A percentile compares a stretch with the other conserved stretches of the same genome.
These are phyloP conservation scores for Penicillium steckii DNA, from an alignment of 495 filamentous ascomycete genomes.

Conservation along the genomic window DNA sequence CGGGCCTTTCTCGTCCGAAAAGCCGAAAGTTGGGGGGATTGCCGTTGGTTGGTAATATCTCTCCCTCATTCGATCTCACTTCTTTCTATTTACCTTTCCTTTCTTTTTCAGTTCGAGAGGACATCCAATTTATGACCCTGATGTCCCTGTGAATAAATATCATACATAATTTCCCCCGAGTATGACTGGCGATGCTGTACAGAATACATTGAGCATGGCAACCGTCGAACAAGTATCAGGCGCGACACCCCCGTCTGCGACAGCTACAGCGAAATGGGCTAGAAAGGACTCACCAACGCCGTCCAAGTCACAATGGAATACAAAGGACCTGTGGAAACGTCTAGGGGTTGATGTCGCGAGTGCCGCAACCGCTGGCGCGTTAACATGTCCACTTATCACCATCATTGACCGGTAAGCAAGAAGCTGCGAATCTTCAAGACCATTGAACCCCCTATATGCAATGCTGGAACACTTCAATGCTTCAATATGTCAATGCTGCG, in stretches of 20 bases:
- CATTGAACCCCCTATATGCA: too few relatives aligned
- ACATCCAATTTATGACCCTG: too few relatives aligned
- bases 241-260: background rate
- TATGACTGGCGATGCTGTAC: conserved; percentile 35
- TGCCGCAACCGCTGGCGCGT: conserved; percentile 72
- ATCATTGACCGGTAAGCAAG: conserved; percentile 80
- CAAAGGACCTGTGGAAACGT: conserved; percentile 64
- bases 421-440: too few relatives aligned
- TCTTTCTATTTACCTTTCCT: background rate
- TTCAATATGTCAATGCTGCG: background rate
- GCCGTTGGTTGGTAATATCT: conserved; percentile 20
- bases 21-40: background rate
- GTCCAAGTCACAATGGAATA: conserved; percentile 63
- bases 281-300: background rate
- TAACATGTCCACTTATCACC: conserved; percentile 84
- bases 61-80: conserved; percentile 7
- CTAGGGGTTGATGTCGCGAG: conserved; percentile 71
- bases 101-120: background rate
- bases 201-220: conserved; percentile 29
- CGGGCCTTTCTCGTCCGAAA: conserved; percentile 36
- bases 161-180: too few relatives aligned
- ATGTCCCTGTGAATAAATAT: too few relatives aligned
- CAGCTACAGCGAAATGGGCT: background rate
- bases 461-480: too few relatives aligned
- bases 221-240: conserved; percentile 12